A percentile compares a stretch with the other conserved stretches of the same genome.
Evolutionary conservation across 768 basidiomycete genomes (phyloP).

Genomic region (Mycena latifolia): DNA sequence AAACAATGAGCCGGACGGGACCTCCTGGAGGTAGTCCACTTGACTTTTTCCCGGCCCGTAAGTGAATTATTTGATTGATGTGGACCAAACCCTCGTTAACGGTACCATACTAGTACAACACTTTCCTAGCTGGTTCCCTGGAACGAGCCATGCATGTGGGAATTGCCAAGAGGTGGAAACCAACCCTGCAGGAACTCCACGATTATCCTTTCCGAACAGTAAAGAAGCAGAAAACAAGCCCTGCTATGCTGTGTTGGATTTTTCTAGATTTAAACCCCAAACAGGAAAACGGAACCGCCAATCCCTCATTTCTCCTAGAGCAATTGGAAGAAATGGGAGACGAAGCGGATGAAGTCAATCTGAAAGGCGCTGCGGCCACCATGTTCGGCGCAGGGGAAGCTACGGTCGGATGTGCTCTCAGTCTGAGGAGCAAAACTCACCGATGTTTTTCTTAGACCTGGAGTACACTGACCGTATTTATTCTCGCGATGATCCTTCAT

Average conservation of each 20-base stretch:
- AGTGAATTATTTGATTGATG: not conserved
- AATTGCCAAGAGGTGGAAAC: not conserved
- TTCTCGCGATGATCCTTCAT: constrained; percentile 46
- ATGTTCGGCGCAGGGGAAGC: constrained; percentile 26
- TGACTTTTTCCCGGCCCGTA: too few species aligned
- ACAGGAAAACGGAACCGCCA: constrained; percentile 5
- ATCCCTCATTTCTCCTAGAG: constrained; percentile 10
- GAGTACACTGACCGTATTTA: constrained; percentile 32
- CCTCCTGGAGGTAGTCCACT: too few species aligned
- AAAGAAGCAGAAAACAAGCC: not conserved
- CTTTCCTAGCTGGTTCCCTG: not conserved
- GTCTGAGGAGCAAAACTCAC: not conserved
- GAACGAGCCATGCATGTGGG: not conserved
- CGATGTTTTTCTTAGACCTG: constrained; percentile 12
- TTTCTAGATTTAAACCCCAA: not conserved
- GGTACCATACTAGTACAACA: not conserved
- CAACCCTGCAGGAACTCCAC: not conserved
- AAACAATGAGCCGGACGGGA: constrained; percentile 23
- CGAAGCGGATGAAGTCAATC: not conserved
- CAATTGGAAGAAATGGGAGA: constrained; percentile 3
- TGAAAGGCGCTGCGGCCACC: too few species aligned
- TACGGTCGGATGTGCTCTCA: not conserved
- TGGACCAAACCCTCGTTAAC: too few species aligned
- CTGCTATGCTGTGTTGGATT: not conserved
- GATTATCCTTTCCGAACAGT: not conserved